Evolutionary conservation across 139 green algal species (phyloP), one percentile per base, ranked within the genome.

Genomic region (Chlorella sorokiniana): DNA sequence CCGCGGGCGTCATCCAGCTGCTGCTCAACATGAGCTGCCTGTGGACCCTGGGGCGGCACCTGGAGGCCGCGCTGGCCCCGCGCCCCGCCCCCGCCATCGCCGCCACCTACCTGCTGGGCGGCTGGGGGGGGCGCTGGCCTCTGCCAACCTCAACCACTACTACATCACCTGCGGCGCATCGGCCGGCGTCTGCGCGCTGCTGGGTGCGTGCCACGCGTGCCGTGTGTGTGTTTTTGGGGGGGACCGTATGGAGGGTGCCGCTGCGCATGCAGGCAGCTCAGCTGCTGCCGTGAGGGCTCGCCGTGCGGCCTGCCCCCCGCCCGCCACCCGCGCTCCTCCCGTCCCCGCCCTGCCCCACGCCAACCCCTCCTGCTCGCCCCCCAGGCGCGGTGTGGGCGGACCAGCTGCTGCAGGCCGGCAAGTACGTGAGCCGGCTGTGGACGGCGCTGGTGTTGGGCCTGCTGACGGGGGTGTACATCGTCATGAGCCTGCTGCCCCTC

Each of bases 41-140:
- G 1, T 93, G 89, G 89, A 86, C 78, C 0, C 90, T 89, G 85
- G 89, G 86, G 1, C 59, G 63, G 38, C 88, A 88, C 69, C 51
- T 86, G 27, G 73, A 85, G 62, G 76, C 59, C 0, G 79, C 76
- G 20, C 61, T 85, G 64, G 41, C 68, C 0, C 67, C 62, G 29
- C 69, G 38, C 48, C 86, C 84, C 11, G 65, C 44, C 2, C 35
- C 81, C 10, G 40, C 42, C 45, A 44, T 92, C 3, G 41, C 76
- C 0, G 72, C 68, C n/a, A 41, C 92, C 5, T 92, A 85, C 62
- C 62, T 93, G 45, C 6, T 86, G 14, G 78, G 79, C 31, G 75
- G 44, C 27, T 44, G 90, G 40, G 45, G 0, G 89, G 89, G 0
- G 76, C 85, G 4, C 38, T 90, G 23, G 69, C 78, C 18, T 88